Base-by-base conservation (phyloP, 2,329 filamentous ascomycete genomes). In the Paecilomyces sp. region DNA sequence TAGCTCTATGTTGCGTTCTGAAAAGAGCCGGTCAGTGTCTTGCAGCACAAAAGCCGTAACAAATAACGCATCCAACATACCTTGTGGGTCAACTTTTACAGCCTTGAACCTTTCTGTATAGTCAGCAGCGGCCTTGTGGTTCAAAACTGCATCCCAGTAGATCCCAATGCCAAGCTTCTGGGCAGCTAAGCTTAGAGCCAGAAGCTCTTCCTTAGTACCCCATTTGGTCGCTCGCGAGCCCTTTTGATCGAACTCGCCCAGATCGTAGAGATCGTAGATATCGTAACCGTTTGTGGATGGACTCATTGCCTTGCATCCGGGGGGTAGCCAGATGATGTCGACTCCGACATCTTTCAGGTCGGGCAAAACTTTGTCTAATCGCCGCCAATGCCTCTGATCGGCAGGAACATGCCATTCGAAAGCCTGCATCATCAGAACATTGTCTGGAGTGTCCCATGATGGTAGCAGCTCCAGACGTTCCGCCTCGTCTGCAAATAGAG, bases 231-330 rank as follows among this genome's bases (percentile, higher is more conserved):
- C 75, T 4, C 74, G 74, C 0, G 77, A 70, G 18, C 85, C 86
- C 69, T 90, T 90, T 67, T 90, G 87, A 51, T 89, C 83, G 65
- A 90, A 91, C 68, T 91, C 88, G 33, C 88, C 88, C 2, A 88
- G 72, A 62, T 89, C 86, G 65, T 86, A 89, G 13, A 91, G 73
- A 68, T 90, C 88, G 67, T 89, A 90, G 62, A 85, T 79, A 69
- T 88, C 86, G 64, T 88, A 88, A 4, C 88, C 88, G 66, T 89
- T 89, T 22, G 86, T 84, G 30, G 80, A 72, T 0, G 81, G 80
- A 31, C 80, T 80, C 60, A 83, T 83, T 0, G 83, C 87, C 74
- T 90, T 91, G 73, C 87, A 89, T 58, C 83, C 88, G 0, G 88
- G 88, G 0, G 88, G 88, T 5, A 90, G 81, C 87, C 88, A 90